Conservation (phyloP, 495 filamentous ascomycete species). For the Aspergillus bertholletiae region DNA sequence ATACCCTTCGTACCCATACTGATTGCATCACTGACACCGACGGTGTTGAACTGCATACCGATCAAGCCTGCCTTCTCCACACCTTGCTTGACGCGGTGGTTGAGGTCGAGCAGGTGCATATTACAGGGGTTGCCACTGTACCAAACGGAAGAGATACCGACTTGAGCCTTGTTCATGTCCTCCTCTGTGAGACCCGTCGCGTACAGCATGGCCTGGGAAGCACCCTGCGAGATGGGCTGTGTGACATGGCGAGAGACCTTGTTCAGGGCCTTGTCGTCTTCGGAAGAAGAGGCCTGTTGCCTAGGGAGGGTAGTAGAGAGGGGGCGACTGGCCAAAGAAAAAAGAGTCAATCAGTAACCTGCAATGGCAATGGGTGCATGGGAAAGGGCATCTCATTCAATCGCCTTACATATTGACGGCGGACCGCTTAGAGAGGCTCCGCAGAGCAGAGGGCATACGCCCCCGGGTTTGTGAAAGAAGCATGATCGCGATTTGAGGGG, state of each 20-base stretch:
- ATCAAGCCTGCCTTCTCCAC: conserved; percentile 77
- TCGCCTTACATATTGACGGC: conserved; percentile 19
- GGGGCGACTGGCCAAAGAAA: conserved; percentile 32
- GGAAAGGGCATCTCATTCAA: background rate
- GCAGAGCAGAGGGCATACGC: conserved; percentile 41
- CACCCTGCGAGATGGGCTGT: conserved; percentile 94
- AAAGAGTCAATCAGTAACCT: conserved; percentile 12
- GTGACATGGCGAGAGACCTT: conserved; percentile 80
- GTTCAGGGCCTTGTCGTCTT: conserved; percentile 57
- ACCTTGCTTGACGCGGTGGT: conserved; percentile 75
- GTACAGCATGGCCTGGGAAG: conserved; percentile 98
- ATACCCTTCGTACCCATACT: conserved; percentile 67
- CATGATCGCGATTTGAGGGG: conserved; percentile 24
- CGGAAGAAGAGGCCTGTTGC: conserved; percentile 32
- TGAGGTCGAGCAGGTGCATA: conserved; percentile 94
- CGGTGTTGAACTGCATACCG: conserved; percentile 94
- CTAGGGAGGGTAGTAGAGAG: conserved; percentile 45
- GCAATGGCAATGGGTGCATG: background rate
- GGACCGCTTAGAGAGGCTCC: conserved; percentile 27
- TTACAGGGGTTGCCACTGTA: conserved; percentile 97
- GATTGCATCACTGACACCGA: conserved; percentile 76
- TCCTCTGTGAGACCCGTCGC: conserved; percentile 79
- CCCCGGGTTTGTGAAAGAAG: conserved; percentile 39
- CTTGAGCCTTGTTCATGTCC: conserved; percentile 92
- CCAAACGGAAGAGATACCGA: conserved; percentile 89